Percentiles rank a stretch among this genome's conserved stretches.
These are phyloP conservation scores for Aspergillus sp. DNA, from an alignment of 2,329 filamentous ascomycete genomes.

Conservation along the genomic window DNA sequence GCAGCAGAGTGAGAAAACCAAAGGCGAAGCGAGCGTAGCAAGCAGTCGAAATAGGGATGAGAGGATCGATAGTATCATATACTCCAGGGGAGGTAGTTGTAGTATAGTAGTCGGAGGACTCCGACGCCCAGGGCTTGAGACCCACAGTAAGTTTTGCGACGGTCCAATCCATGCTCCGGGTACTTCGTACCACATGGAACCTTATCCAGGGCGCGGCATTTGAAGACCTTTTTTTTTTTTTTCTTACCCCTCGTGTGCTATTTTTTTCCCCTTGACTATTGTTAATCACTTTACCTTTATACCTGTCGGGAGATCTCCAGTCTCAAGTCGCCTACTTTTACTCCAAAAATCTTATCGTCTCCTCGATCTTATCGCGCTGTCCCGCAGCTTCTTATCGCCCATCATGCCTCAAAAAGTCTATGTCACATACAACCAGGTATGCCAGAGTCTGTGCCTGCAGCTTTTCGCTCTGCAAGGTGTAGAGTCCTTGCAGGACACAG, in stretches of 20 bases:
- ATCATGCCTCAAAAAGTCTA: slow-evolving; percentile 85
- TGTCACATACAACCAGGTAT: slow-evolving; percentile 89
- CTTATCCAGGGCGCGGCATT: slow-evolving; percentile 5
- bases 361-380: slow-evolving; percentile 1
- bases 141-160: slow-evolving; percentile 6
- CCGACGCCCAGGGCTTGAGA: slow-evolving; percentile 7
- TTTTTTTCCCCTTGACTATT: slow-evolving; percentile 1
- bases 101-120: background rate
- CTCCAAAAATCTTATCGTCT: background rate
- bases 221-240: slow-evolving; percentile 7
- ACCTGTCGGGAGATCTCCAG: background rate
- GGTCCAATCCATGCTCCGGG: slow-evolving; percentile 13
- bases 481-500: background rate
- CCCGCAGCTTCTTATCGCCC: slow-evolving; percentile 17
- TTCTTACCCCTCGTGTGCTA: slow-evolving; percentile 20
- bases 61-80: too few relatives aligned
- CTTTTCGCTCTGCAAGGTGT: background rate
- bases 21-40: too few relatives aligned
- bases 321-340: background rate
- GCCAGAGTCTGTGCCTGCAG: slow-evolving; percentile 29
- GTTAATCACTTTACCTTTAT: background rate
- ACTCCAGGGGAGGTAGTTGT: background rate
- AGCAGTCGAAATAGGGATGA: too few relatives aligned
- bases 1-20: too few relatives aligned
- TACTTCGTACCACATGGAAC: slow-evolving; percentile 18